Conservation (phyloP, 179 eudicot genomes). For the Vitellaria paradoxa region DNA sequence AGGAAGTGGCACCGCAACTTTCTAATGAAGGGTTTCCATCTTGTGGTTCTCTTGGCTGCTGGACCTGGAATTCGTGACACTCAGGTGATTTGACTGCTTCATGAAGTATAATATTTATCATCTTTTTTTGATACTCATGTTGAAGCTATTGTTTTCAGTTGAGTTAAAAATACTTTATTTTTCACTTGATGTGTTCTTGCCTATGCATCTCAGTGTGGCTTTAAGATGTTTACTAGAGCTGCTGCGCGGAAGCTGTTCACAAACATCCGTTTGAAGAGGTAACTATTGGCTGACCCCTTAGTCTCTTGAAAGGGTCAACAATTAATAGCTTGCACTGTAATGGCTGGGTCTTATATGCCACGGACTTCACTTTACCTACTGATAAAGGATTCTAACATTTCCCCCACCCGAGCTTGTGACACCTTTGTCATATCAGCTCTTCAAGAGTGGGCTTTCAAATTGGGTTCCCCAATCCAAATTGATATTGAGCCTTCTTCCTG, state of each 20-base stretch:
- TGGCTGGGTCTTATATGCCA: too few relatives aligned
- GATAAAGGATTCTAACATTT: not conserved
- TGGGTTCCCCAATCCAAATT: not conserved
- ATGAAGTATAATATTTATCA: not conserved
- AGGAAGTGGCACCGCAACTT: constrained; percentile 98
- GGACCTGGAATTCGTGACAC: constrained; percentile 98
- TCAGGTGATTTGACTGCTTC: constrained; percentile 47
- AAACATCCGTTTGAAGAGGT: constrained; percentile 89
- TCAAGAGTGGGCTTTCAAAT: not conserved
- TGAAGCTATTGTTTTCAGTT: not conserved
- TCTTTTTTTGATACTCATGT: not conserved
- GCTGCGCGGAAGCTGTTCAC: constrained; percentile 87
- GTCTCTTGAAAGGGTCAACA: not conserved
- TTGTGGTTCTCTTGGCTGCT: constrained; percentile 93
- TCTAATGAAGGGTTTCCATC: constrained; percentile 96
- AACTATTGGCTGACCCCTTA: constrained; percentile 9
- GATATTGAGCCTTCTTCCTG: not conserved
- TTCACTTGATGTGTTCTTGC: constrained; percentile 7
- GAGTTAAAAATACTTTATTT: not conserved
- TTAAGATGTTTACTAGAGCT: constrained; percentile 98
- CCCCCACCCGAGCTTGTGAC: not conserved
- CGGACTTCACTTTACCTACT: not conserved
- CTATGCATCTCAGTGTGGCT: constrained; percentile 75
- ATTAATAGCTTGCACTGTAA: not conserved
- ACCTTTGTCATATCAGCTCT: not conserved